Base-by-base conservation (phyloP, 1,284 basidiomycete genomes). In the Megacollybia platyphylla region DNA sequence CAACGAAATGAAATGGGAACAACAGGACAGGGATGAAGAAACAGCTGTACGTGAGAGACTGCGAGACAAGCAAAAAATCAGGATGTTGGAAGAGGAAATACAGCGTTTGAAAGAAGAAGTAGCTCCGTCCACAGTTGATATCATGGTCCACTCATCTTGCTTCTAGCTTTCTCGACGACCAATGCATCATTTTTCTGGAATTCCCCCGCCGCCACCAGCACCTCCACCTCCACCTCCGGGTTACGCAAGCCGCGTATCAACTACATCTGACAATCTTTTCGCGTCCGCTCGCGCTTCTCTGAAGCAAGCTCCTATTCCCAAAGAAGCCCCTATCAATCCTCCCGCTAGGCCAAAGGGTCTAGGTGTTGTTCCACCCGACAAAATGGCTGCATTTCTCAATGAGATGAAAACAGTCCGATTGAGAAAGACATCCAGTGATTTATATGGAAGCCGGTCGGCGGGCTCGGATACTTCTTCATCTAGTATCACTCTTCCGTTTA, bases 401-500 rank as follows among this genome's bases (percentile, higher is more conserved):
- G 85, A 87, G 56, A 75, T 87, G 68, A 87, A 85, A 63, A 79
- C 70, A 0, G 79, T 76, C 20, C 65, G 78, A 34, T 52, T 87
- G 43, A 67, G 71, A 48, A 81, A 71, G 54, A 70, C 77, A 0
- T 54, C 43, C 26, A 38, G 32, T 48, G 15, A 49, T 49, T 26
- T n/a, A 13, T 38, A 10, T 15, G 31, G 31, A 34, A 34, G 7
- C 31, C 31, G 31, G 11, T 34, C 11, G 4, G 11, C 4, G 31
- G 4, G 11, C 31, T 2, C 31, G 31, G 11, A 15, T 11, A 11
- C 15, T 34, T 34, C 31, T 2, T 11, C 31, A 2, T 39, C 26
- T 4, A 39, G 38, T 13, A 39, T 13, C 13, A 10, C 10, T 11
- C 10, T 24, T 17, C 24, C 38, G 18, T 24, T 24, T 24, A 24